phyloP scores from a whole-genome alignment of 306 rosid species.

The Castanea crenata region DNA sequence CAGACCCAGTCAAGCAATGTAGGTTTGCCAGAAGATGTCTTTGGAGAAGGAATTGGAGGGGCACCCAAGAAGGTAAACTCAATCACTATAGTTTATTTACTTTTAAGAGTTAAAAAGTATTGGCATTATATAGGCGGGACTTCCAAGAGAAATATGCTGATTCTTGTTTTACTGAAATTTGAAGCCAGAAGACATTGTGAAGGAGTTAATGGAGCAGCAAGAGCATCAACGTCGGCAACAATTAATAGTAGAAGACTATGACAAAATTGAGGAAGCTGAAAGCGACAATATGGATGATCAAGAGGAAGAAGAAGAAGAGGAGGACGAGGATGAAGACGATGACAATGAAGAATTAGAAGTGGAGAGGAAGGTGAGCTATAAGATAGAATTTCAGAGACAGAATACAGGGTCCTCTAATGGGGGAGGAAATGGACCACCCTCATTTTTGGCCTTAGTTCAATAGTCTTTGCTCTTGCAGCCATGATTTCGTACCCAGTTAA shows the following conservation, averaged over 20 bases:
- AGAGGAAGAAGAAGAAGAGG: slow-evolving; percentile 22
- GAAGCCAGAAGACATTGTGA: slow-evolving; percentile 64
- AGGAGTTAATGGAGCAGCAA: slow-evolving; percentile 43
- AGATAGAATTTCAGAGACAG: slow-evolving; percentile 41
- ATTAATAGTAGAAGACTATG: slow-evolving; percentile 25
- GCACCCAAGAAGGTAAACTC: slow-evolving; percentile 41
- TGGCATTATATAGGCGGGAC: no score
- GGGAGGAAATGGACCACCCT: slow-evolving; percentile 32
- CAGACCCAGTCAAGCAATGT: slow-evolving; percentile 7
- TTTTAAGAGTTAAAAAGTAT: no score
- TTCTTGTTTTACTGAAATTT: slow-evolving; percentile 22
- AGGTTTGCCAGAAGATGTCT: slow-evolving; percentile 8
- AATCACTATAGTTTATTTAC: not conserved
- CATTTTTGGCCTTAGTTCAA: slow-evolving; percentile 46
- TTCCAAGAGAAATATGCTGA: slow-evolving; percentile 19
- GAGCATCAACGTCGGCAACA: slow-evolving; percentile 9
- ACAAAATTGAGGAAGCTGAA: slow-evolving; percentile 26
- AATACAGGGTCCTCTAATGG: slow-evolving; percentile 23
- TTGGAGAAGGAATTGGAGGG: slow-evolving; percentile 30
- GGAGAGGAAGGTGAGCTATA: slow-evolving; percentile 21
- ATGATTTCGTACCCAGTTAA: not conserved
- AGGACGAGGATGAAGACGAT: slow-evolving; percentile 14
- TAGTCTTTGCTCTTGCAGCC: not conserved
- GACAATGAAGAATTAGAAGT: slow-evolving; percentile 17
- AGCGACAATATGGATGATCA: slow-evolving; percentile 20